Evolutionary conservation across 2,329 filamentous ascomycete genomes (phyloP).

Genomic region (Arthroderma uncinatum): DNA sequence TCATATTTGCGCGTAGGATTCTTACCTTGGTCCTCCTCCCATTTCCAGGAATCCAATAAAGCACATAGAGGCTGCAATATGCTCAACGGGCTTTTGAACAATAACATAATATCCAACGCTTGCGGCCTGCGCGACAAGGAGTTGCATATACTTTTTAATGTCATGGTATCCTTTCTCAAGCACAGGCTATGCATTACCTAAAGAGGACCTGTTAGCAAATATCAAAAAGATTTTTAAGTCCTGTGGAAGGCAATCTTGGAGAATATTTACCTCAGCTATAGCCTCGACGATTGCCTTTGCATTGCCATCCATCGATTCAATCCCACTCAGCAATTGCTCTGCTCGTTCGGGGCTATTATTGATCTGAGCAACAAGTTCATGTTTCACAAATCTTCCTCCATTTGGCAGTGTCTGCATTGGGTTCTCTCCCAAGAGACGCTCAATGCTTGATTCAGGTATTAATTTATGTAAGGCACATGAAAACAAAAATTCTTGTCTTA

Average conservation of each 20-base stretch:
- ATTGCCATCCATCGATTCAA: constrained; percentile 87
- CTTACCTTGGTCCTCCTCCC: constrained; percentile 51
- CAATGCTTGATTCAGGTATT: constrained; percentile 66
- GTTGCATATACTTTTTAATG: constrained; percentile 50
- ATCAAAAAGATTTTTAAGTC: not conserved
- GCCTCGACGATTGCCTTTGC: constrained; percentile 75
- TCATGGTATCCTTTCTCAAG: constrained; percentile 50
- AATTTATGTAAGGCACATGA: constrained; percentile 80
- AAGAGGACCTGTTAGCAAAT: not conserved
- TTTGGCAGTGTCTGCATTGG: constrained; percentile 68
- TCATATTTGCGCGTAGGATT: not conserved
- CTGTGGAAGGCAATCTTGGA: constrained; percentile 1
- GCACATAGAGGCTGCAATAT: constrained; percentile 49
- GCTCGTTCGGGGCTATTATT: constrained; percentile 63
- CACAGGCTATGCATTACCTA: constrained; percentile 47
- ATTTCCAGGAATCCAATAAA: constrained; percentile 52
- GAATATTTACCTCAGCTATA: constrained; percentile 51
- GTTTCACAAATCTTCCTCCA: constrained; percentile 63
- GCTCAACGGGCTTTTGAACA: constrained; percentile 47
- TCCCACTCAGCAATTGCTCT: constrained; percentile 64
- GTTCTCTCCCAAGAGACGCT: constrained; percentile 70
- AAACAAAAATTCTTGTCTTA: constrained; percentile 74
- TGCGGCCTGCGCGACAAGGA: constrained; percentile 45
- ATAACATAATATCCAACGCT: constrained; percentile 47
- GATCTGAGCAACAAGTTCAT: constrained; percentile 67